Percentiles rank a stretch among this genome's conserved stretches.
Evolutionary conservation across 257 asterid genomes (phyloP).

Genomic region (Marsdenia floribunda): DNA sequence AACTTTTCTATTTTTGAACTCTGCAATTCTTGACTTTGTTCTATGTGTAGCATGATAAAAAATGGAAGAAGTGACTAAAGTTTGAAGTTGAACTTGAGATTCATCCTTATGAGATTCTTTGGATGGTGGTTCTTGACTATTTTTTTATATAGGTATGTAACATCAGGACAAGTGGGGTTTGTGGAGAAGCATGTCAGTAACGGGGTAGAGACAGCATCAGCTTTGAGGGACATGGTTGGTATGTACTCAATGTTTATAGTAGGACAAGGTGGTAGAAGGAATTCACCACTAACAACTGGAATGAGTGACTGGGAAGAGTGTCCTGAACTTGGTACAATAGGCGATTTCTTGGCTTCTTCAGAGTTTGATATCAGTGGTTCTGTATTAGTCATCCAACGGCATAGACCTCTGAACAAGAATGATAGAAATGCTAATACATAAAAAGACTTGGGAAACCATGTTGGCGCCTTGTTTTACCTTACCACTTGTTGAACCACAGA

Average conservation of each 20-base stretch:
- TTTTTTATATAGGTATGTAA: conserved; percentile 54
- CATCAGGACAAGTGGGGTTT: conserved; percentile 85
- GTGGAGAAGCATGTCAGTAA: conserved; percentile 81
- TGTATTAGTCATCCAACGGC: conserved; percentile 79
- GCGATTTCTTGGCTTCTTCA: conserved; percentile 91
- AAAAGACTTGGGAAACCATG: conserved; percentile 9
- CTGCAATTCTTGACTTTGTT: too few species aligned
- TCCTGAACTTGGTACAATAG: conserved; percentile 95
- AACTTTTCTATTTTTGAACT: neutral
- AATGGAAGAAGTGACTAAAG: too few species aligned
- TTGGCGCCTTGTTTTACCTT: neutral
- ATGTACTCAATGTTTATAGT: conserved; percentile 91
- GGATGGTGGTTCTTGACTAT: too few species aligned
- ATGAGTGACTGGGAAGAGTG: conserved; percentile 99
- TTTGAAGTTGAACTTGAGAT: too few species aligned
- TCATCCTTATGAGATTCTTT: too few species aligned
- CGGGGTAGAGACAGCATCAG: conserved; percentile 73
- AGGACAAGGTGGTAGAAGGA: conserved; percentile 75
- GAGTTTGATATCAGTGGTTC: conserved; percentile 89
- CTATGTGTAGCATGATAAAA: too few species aligned
- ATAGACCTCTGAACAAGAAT: conserved; percentile 41
- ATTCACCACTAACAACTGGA: conserved; percentile 63
- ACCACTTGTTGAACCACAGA: neutral
- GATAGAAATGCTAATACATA: conserved; percentile 23
- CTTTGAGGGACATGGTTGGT: conserved; percentile 83